A percentile compares a stretch with the other conserved stretches of the same genome.
phyloP scores from a whole-genome alignment of 225 moss, liverwort and hornwort species.

The Takakia lepidozioides region DNA sequence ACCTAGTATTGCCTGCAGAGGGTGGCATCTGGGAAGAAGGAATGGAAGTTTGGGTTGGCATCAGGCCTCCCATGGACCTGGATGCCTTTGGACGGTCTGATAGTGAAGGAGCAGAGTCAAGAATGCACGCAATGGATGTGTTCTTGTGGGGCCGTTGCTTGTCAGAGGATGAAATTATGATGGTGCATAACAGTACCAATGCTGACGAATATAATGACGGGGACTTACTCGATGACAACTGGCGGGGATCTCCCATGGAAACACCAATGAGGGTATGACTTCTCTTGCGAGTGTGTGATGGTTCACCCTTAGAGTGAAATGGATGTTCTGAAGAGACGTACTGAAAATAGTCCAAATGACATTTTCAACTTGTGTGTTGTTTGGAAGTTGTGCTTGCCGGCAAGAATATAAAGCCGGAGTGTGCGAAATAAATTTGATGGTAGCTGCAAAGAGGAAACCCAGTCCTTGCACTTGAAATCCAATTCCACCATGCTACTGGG shows the following conservation, averaged over 20 bases:
- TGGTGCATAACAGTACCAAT: constrained; percentile 78
- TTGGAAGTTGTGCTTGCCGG: no score
- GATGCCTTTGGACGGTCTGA: constrained; percentile 99
- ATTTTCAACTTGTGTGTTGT: no score
- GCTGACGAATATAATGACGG: constrained; percentile 74
- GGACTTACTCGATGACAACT: constrained; percentile 77
- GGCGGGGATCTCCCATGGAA: constrained; percentile 92
- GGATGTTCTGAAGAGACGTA: no score
- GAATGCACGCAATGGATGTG: constrained; percentile 99
- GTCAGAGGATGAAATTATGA: constrained; percentile 85
- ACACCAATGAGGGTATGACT: constrained; percentile 83
- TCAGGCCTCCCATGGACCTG: constrained; percentile 96
- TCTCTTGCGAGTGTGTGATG: no score
- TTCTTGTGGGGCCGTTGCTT: constrained; percentile 92
- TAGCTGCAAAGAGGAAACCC: no score
- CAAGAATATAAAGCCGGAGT: no score
- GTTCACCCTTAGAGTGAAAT: no score
- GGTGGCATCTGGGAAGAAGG: constrained; percentile 88
- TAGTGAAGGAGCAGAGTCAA: constrained; percentile 96
- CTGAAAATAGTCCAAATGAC: no score
- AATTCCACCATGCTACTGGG: no score
- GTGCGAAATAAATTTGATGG: no score
- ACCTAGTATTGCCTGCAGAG: constrained; percentile 69
- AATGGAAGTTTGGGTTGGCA: constrained; percentile 96
- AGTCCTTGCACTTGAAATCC: no score